Base-by-base conservation (phyloP, 108 stramenopile genomes). In the Conticribra weissflogii region DNA sequence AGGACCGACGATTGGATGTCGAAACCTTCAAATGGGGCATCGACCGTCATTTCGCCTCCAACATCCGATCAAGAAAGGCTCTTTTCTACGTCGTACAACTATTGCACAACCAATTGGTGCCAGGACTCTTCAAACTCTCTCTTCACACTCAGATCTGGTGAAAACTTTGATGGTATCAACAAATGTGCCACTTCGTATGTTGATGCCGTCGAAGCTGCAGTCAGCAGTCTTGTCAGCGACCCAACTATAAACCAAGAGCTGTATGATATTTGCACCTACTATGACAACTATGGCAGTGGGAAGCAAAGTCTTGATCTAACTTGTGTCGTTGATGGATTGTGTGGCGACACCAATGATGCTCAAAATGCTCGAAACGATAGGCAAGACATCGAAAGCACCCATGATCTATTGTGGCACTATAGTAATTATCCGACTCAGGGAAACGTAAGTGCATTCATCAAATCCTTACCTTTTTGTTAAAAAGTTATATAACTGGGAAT, bases 51-150 rank as follows among this genome's bases (percentile, higher is more conserved):
- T 28, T 15, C 25, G n/a, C 2, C 46, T 2, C 45, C 61, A 5
- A 2, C 61, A 27, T 48, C 1, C 29, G 61, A 47, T 5, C 25
- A 21, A 27, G 61, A 62, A 15, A 70, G 57, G 18, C 41, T 54
- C 5, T 53, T 66, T 32, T 66, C 65, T 7, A 33, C n/a, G 7
- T 50, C 65, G 1, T 72, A 72, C 34, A 29, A 61, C 5, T 72
- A 63, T 44, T 72, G 71, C 33, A 25, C 44, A 41, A 34, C 54
- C 15, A 62, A 63, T 8, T 72, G 71, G 71, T 72, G 71, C n/a
- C n/a, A 24, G 8, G 50, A 63, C 53, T n/a, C 48, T 25, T 3
- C 18, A 8, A 44, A 62, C 27, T 72, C 71, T 12, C 49, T 72
- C 8, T 72, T 72, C 33, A 23, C 16, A 1, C 31, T 58, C 29